Evolutionary conservation across 1,139 yeast species (phyloP).

Genomic region (Suhomyces panamericanus): DNA sequence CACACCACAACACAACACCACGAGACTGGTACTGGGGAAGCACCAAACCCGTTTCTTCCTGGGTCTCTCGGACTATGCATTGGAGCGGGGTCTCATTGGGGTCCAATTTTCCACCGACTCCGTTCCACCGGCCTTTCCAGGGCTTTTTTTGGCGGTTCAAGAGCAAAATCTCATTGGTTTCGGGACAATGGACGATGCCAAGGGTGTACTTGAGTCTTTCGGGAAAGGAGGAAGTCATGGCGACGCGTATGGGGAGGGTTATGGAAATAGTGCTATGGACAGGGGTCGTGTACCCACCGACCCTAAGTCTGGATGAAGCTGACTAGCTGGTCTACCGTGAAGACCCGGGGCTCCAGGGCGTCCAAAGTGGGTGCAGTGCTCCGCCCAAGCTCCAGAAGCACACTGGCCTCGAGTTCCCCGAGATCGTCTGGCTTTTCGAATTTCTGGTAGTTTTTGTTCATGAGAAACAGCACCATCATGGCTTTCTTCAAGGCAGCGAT

Average conservation of each 20-base stretch:
- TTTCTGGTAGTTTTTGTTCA: slow-evolving; percentile 22
- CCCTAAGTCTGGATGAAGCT: background rate
- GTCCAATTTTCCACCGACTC: slow-evolving; percentile 51
- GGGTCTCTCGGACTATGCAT: slow-evolving; percentile 45
- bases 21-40: slow-evolving; percentile 28
- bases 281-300: background rate
- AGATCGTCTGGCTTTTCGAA: slow-evolving; percentile 12
- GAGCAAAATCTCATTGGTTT: slow-evolving; percentile 34
- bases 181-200: slow-evolving; percentile 40
- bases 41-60: slow-evolving; percentile 46
- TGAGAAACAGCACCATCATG: slow-evolving; percentile 20
- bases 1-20: slow-evolving; percentile 44
- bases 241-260: background rate
- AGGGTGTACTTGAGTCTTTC: slow-evolving; percentile 33
- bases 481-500: slow-evolving; percentile 17
- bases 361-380: background rate
- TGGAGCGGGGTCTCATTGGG: slow-evolving; percentile 35
- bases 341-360: background rate
- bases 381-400: background rate
- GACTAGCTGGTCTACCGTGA: background rate
- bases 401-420: slow-evolving; percentile 1
- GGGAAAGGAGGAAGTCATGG: slow-evolving; percentile 2
- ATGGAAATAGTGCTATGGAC: background rate
- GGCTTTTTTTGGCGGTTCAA: slow-evolving; percentile 47
- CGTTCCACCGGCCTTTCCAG: slow-evolving; percentile 57